Base-by-base conservation (phyloP, 2,329 filamentous ascomycete genomes). In the Diaporthe vexans region DNA sequence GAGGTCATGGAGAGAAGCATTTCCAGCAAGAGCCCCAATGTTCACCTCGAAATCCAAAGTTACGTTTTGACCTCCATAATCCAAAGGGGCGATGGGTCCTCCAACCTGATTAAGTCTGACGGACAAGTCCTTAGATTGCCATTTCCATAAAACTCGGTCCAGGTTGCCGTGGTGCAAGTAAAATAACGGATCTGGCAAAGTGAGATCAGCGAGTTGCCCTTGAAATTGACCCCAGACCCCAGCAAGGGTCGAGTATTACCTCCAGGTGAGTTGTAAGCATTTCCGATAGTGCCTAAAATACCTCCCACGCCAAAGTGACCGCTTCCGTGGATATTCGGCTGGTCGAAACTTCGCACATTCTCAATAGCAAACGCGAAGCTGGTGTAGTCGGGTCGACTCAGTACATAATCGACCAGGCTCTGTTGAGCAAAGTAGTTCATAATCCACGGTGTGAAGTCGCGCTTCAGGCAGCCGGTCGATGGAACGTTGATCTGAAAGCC, bases 281-380 rank as follows among this genome's bases (percentile, higher is more conserved):
- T 24, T 48, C 59, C 59, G 4, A 48, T 33, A 1, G 59, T 63
- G 8, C 59, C 59, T 2, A 63, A 19, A 21, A 63, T 26, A 29
- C 59, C 59, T 10, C 59, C 59, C 9, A 63, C 59, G 2, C 59
- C 59, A n/a, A 63, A 63, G 17, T 63, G 59, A 2, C 59, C 59
- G 40, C 59, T 63, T 17, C 59, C 59, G 15, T 63, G 59, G 19
- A 63, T 63, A 13, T 63, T 63, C 11, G 59, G 59, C 26, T 48
- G 59, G 26, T 33, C 40, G 4, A 63, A 63, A 8, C 24, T 46
- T 9, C 24, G 59, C 10, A 63, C 24, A 6, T 33, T 48, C 40
- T 63, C 59, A 21, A 63, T 33, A 17, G 59, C 59, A 13, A 33
- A 33, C 3, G 40, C 59, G 10, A 63, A 63, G 26, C 26, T 63